phyloP scores from a whole-genome alignment of 495 filamentous ascomycete genomes.

The Bacidia gigantensis region DNA sequence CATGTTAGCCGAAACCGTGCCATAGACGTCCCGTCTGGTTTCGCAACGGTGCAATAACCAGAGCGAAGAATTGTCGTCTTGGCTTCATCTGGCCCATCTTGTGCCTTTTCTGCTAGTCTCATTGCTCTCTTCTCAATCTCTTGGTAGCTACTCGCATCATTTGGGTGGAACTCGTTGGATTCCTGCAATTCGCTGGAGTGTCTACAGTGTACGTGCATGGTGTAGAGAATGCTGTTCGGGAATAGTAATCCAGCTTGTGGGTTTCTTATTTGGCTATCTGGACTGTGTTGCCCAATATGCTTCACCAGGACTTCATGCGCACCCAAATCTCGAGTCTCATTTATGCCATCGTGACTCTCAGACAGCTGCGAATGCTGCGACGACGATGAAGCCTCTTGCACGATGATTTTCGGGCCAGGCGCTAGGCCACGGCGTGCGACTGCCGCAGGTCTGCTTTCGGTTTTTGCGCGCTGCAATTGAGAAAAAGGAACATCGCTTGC shows the following conservation, averaged over 20 bases:
- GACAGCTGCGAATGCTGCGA: no score
- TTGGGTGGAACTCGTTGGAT: background rate
- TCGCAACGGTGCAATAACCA: conserved; percentile 1
- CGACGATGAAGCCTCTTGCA: no score
- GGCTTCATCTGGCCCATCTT: background rate
- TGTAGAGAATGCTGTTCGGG: background rate
- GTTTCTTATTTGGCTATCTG: no score
- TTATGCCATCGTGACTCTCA: no score
- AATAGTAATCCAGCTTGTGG: background rate
- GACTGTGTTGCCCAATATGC: no score
- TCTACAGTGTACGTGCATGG: background rate
- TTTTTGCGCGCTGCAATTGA: no score
- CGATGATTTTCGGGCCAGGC: no score
- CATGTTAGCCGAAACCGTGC: background rate
- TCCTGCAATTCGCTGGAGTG: background rate
- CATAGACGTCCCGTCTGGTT: background rate
- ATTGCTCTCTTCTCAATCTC: background rate
- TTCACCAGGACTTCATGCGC: no score
- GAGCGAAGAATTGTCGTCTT: background rate
- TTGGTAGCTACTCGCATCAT: background rate
- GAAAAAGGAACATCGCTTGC: no score
- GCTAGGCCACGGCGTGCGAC: no score
- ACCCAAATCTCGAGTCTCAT: no score
- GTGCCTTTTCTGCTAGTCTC: background rate
- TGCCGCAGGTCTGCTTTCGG: no score